Evolutionary conservation across 2,329 filamentous ascomycete genomes (phyloP).

Genomic region (Fusarium metavorans): DNA sequence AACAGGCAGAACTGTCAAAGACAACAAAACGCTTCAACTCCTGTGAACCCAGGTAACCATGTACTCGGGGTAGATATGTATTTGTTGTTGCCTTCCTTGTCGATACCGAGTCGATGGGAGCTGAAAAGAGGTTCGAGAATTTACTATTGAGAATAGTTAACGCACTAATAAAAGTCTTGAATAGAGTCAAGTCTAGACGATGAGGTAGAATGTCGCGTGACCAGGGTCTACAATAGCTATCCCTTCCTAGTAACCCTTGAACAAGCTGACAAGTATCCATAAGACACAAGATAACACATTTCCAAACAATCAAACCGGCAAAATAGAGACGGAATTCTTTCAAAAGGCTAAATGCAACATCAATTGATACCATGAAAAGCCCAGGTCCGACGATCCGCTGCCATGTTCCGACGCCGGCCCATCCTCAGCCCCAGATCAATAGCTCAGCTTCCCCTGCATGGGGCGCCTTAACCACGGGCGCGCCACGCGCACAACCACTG

Average conservation of each 20-base stretch:
- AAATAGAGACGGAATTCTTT: neutral
- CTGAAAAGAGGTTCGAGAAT: neutral
- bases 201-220: neutral
- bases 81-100: neutral
- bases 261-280: neutral
- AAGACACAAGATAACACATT: neutral
- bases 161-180: neutral
- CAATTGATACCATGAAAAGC: neutral
- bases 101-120: neutral
- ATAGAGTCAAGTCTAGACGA: neutral
- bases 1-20: neutral
- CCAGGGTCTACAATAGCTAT: neutral
- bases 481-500: neutral
- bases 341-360: neutral
- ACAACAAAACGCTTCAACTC: neutral
- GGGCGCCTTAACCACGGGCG: neutral
- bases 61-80: neutral
- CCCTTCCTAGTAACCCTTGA: neutral
- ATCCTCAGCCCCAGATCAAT: neutral
- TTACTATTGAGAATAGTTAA: neutral
- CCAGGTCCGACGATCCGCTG: slow-evolving; percentile 9
- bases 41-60: neutral
- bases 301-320: neutral
- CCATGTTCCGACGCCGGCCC: neutral
- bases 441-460: slow-evolving; percentile 1